Evolutionary conservation across 202 grass and related monocot genomes (phyloP), one percentile per base, ranked within the genome.

Genomic region (Elaeis oleifera): DNA sequence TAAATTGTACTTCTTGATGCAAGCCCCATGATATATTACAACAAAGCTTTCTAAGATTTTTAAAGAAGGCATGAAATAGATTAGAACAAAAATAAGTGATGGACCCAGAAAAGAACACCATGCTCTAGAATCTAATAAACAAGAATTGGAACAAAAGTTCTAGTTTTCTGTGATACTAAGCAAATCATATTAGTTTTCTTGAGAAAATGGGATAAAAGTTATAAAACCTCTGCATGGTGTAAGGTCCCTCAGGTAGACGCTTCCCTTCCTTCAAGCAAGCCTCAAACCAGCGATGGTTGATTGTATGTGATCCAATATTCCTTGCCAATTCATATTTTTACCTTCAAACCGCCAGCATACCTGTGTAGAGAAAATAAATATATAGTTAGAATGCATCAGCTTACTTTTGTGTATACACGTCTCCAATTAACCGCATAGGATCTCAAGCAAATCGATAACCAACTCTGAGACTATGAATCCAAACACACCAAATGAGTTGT

Each of bases 311-410:
- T 59, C 69, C 60, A n/a, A 79, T 65, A 65, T 36, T 83, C 74
- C 68, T 85, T 27, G 87, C 81, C 26, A 96, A 71, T 23, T 84
- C 75, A 55, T 85, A 88, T 66, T 96, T 96, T 88, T 90, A 39
- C 91, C 91, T 86, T 91, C 81, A 6, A 96, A 81, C 72, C 71
- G 74, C 87, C 81, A 85, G 51, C 91, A 96, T 56, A 96, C 87
- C 91, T 96, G 69, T 16, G 49, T 49, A 50, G 24, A 53, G 5
- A 44, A 18, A 14, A 59, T 24, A 64, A 17, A 31, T 57, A 57
- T 26, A 77, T 20, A 44, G 36, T 13, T 44, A 44, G 36, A 8
- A 44, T 13, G 36, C 2, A 14, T 44, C 11, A 13, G 8, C 9
- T 44, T 13, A 44, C 3, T 44, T 44, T 44, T 44, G 2, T 13